Conservation (phyloP, 352 stramenopile species). For the Peronospora tabacina region DNA sequence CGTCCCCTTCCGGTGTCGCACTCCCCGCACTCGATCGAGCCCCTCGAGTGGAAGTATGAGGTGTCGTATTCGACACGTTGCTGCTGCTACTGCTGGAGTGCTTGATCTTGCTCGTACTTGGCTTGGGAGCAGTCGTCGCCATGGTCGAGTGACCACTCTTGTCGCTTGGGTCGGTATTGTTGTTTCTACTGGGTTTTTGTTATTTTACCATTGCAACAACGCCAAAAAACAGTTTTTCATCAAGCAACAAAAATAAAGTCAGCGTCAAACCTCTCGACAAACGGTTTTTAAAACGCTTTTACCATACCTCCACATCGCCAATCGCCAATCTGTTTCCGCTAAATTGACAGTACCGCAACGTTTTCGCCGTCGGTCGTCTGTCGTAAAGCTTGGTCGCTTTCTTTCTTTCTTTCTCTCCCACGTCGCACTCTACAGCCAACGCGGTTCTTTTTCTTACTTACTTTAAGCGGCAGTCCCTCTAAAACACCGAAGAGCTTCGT, state of each 20-base stretch:
- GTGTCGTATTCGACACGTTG: slow-evolving; percentile 9
- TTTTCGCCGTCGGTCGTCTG: slow-evolving; percentile 2
- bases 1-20: slow-evolving; percentile 17
- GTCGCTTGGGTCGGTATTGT: no score
- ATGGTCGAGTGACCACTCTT: background rate
- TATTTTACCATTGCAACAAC: background rate
- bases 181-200: slow-evolving; percentile 5
- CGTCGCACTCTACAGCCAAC: slow-evolving; percentile 19
- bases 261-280: no score
- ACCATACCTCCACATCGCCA: background rate
- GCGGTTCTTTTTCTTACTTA: slow-evolving; percentile 16
- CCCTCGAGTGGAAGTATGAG: slow-evolving; percentile 13
- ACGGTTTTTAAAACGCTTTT: no score
- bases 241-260: background rate
- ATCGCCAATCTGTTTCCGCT: background rate
- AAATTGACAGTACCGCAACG: slow-evolving; percentile 1
- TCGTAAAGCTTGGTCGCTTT: slow-evolving; percentile 2
- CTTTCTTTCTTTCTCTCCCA: background rate
- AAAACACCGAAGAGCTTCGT: no score
- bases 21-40: slow-evolving; percentile 25
- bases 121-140: background rate
- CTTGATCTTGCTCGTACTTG: slow-evolving; percentile 8
- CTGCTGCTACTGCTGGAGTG: slow-evolving; percentile 9
- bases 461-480: no score
- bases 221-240: no score